Evolutionary conservation across 2,329 filamentous ascomycete species (phyloP), one percentile per base, ranked within the genome.

Genomic region (Fusarium sp.): DNA sequence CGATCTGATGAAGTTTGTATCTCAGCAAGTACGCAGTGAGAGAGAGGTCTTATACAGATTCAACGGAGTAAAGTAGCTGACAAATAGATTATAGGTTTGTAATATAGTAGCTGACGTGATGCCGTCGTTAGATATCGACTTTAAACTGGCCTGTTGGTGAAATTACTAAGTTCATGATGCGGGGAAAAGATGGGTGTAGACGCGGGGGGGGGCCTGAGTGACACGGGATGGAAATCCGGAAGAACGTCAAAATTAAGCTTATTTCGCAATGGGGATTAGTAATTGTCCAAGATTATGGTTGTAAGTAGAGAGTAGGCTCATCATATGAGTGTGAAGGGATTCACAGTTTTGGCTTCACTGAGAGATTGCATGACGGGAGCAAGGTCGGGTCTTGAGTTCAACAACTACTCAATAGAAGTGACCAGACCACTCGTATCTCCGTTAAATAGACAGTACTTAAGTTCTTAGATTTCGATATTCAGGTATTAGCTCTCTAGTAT

Each of bases 101-200:
- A 54, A 52, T 34, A 34, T 35, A 6, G 38, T 1, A 18, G 16
- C 16, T 58, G 5, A 61, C 29, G 22, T 24, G 60, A 56, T 5
- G 35, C 34, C 35, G 45, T 62, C 10, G 38, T 56, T 37, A 24
- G 13, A 34, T 59, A 45, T 60, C 38, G 52, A 58, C 34, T 56
- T 47, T 24, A 38, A 14, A 10, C 8, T 18, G 10, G 18, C 24
- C 47, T 3, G 57, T 37, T 56, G 20, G 38, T 42, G 16, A 42
- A 24, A 38, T 65, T 65, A 40, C 37, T 31, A 60, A 72, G 50
- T 64, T 47, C 58, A 52, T 66, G 64, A 66, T 74, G 71, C 68
- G 71, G 71, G 71, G 71, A 63, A 74, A n/a, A n/a, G 22, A 27
- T 10, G n/a, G 10, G 29, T 10, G 27, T 9, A 29, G 27, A 29